Evolutionary conservation across 2,329 filamentous ascomycete genomes (phyloP), one percentile per base, ranked within the genome.

Genomic region (Chrysosporium queenslandicum): DNA sequence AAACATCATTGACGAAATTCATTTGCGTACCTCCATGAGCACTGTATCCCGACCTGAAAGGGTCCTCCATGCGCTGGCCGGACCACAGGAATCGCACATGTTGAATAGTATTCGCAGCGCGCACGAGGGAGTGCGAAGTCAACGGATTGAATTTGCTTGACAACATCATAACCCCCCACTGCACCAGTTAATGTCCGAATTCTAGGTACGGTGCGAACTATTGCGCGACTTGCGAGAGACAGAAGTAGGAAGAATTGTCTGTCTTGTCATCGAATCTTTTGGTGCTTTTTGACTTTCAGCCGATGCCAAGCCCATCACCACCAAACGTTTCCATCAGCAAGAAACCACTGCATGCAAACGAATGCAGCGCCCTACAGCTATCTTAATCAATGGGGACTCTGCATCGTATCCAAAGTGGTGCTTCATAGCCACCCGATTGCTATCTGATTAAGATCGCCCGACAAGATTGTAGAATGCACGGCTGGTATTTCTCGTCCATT

Each of bases 381-480:
- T 14, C n/a, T 39, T 9, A 18, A 14, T 39, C 36, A 43, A 43
- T 29, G 23, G 23, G 12, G 14, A 25, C 8, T 16, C 11, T 27
- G 21, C 5, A 32, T 32, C 27, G 25, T 8, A 32, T 5, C n/a
- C 23, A 11, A 27, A 32, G 23, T 4, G 16, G 6, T 32, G 7
- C 27, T 20, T 12, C 25, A 30, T n/a, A n/a, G n/a, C n/a, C n/a
- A n/a, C n/a, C n/a, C n/a, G n/a, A n/a, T n/a, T n/a, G n/a, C n/a
- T n/a, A n/a, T n/a, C n/a, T n/a, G n/a, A 16, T 30, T 30, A 30
- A 29, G 6, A 18, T 14, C 21, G 27, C n/a, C 32, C 32, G 32
- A 3, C 20, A 7, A 36, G 29, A 21, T 14, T 40, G 23, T 55
- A 53, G 48, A 52, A 55, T 57, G 53, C 40, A 41, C 43, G 39